Base-by-base conservation (phyloP, 176 grass and related monocot genomes). In the Calamus simplicifolius region DNA sequence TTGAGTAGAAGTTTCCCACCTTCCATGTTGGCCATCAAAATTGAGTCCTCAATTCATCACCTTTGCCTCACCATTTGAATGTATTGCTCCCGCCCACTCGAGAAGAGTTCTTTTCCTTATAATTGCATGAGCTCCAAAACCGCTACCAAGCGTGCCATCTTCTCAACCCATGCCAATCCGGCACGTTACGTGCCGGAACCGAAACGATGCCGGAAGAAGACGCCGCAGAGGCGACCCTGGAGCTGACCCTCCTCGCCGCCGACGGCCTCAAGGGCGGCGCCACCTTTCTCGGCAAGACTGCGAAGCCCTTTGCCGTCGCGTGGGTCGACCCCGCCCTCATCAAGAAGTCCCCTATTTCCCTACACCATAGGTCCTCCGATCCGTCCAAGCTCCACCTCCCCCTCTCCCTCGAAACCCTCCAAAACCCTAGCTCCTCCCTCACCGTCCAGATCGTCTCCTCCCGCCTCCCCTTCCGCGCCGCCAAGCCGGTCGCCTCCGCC, bases 251-350 rank as follows among this genome's bases (percentile, higher is more conserved):
- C 27, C 29, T 73, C 28, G 67, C 77, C 16, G 54, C 38, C 61
- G 69, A 73, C 28, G 55, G 48, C 54, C 48, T 51, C 66, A 59
- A 17, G 49, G 59, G 49, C 13, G 23, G 12, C 29, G 51, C 27
- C 71, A 2, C 50, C 31, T 66, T 66, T 29, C 69, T 67, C 48
- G 18, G 27, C 28, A 35, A 51, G 8, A 73, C 67, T 54, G 35
- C 51, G 23, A 80, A 73, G 26, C 69, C 53, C 7, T 73, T 64
- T 31, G 27, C 72, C 55, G 51, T 71, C 28, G 77, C 69, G 27
- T 80, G 77, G 77, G 55, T 80, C 48, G 69, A 80, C 63, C 69
- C 77, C 28, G 56, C 27, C 51, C 54, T 58, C 56, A 73, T 54
- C 69, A 68, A 18, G 26, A 49, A 58, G 59, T 48, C 56, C 19